Evolutionary conservation across 305 asterid genomes (phyloP).

Genomic region (Caryopteris hybrid): DNA sequence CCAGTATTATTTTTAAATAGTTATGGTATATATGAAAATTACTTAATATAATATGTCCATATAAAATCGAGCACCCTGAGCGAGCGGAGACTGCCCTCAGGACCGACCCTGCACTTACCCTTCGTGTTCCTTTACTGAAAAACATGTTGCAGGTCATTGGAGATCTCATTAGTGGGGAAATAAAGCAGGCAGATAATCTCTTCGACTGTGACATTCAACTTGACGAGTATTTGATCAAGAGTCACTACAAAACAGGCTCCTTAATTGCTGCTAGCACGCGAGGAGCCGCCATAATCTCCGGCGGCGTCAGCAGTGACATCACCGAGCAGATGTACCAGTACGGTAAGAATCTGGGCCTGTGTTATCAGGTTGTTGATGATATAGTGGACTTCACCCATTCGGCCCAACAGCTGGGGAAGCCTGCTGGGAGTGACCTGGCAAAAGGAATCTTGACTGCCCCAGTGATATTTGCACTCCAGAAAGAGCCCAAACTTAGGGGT

Average conservation of each 20-base stretch:
- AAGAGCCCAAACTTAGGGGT: conserved; percentile 52
- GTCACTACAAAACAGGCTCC: conserved; percentile 83
- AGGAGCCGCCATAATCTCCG: conserved; percentile 61
- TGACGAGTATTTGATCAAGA: conserved; percentile 69
- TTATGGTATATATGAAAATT: no score
- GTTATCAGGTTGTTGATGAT: conserved; percentile 80
- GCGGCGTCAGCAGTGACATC: conserved; percentile 38
- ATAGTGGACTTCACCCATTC: conserved; percentile 78
- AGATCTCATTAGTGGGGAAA: conserved; percentile 85
- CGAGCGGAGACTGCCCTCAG: no score
- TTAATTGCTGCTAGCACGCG: conserved; percentile 76
- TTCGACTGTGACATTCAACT: conserved; percentile 67
- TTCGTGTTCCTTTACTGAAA: no score
- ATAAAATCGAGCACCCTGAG: no score
- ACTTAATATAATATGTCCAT: no score
- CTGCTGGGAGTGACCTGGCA: conserved; percentile 70
- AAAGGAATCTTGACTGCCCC: conserved; percentile 83
- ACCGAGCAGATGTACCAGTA: conserved; percentile 65
- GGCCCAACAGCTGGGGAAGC: conserved; percentile 74
- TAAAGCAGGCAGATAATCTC: conserved; percentile 72
- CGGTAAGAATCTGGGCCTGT: conserved; percentile 72
- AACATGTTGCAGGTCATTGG: conserved; percentile 54
- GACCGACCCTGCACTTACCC: no score
- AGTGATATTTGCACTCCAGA: conserved; percentile 62
- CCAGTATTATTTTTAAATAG: no score